Conservation (phyloP, 495 filamentous ascomycete species). For the Antarctomyces pellizariae region DNA sequence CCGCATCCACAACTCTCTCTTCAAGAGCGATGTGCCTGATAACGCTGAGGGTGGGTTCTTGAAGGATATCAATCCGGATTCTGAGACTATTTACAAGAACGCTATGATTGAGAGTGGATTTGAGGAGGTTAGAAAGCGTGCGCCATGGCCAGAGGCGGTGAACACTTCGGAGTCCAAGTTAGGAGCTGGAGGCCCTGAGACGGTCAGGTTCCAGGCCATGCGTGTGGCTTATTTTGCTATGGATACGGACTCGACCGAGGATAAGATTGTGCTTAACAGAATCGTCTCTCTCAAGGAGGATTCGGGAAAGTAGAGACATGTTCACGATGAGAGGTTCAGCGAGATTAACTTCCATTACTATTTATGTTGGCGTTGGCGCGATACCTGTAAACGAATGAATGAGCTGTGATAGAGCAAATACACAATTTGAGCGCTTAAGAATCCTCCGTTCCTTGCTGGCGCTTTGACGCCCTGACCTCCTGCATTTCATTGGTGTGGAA, state of each 20-base stretch:
- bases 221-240: constrained; percentile 73
- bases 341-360: background rate
- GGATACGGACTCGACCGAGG: constrained; percentile 57
- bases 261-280: constrained; percentile 64
- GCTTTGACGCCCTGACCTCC: no score
- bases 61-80: constrained; percentile 66
- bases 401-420: no score
- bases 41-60: constrained; percentile 51
- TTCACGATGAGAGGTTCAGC: constrained; percentile 1
- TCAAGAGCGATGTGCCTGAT: constrained; percentile 64
- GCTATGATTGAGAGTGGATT: constrained; percentile 75
- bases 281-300: constrained; percentile 92
- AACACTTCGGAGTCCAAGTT: constrained; percentile 31
- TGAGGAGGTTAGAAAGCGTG: constrained; percentile 45
- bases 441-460: no score
- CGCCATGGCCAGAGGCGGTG: constrained; percentile 64
- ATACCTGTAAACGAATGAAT: no score
- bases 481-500: no score
- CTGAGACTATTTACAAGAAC: constrained; percentile 50
- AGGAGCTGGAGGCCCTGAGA: constrained; percentile 36
- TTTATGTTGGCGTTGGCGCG: no score
- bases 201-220: constrained; percentile 80
- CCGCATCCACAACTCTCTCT: constrained; percentile 60
- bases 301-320: constrained; percentile 47
- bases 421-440: no score